Conservation (phyloP, 306 rosid species). For the Cajanus cajan region DNA sequence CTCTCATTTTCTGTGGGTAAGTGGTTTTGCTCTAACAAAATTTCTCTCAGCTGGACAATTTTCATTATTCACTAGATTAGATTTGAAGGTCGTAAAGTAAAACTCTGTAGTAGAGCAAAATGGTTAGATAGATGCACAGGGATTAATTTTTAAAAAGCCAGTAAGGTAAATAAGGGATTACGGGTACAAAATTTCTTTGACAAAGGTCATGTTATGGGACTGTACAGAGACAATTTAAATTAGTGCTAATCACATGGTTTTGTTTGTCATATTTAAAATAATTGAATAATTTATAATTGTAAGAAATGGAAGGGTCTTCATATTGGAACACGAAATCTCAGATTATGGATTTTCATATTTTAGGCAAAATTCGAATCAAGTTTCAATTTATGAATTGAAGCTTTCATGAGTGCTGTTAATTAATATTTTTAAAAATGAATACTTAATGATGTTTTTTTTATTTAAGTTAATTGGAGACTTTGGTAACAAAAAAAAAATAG, state of each 20-base stretch:
- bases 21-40: constrained; percentile 53
- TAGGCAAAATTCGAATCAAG: too few relatives aligned
- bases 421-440: too few relatives aligned
- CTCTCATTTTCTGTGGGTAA: constrained; percentile 46
- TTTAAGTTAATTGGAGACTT: too few relatives aligned
- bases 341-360: too few relatives aligned
- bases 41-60: constrained; percentile 17
- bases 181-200: neutral
- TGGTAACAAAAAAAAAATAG: too few relatives aligned
- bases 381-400: too few relatives aligned
- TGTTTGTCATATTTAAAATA: neutral
- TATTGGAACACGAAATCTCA: too few relatives aligned
- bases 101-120: neutral
- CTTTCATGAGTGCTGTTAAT: too few relatives aligned
- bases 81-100: constrained; percentile 3
- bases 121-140: neutral
- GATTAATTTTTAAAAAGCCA: neutral
- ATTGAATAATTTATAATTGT: neutral
- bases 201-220: neutral
- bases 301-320: too few relatives aligned
- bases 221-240: neutral
- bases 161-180: neutral
- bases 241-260: too few relatives aligned
- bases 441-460: too few relatives aligned
- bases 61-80: neutral